phyloP scores from a whole-genome alignment of 2,329 filamentous ascomycete genomes.

The Botrytis medusae region DNA sequence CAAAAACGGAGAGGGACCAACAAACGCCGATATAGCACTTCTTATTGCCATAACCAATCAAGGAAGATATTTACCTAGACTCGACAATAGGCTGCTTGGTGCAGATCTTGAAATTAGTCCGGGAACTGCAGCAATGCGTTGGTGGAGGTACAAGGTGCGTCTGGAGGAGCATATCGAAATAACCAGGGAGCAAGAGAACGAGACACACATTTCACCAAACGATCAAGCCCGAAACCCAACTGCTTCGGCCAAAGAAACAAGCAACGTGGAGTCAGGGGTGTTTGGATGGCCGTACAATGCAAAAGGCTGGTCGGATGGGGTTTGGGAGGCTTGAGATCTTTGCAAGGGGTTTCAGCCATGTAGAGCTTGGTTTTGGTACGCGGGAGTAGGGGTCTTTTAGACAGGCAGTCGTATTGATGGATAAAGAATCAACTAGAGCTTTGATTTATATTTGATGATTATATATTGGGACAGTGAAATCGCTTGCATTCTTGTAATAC shows the following conservation, averaged over 20 bases:
- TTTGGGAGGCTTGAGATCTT: background rate
- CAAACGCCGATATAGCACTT: background rate
- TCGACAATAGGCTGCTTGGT: background rate
- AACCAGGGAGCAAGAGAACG: background rate
- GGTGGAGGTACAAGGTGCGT: background rate
- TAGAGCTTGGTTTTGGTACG: background rate
- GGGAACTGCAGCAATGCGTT: background rate
- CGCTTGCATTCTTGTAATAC: background rate
- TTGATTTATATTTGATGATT: background rate
- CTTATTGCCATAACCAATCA: background rate
- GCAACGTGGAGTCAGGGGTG: background rate
- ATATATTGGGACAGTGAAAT: background rate
- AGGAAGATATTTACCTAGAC: background rate
- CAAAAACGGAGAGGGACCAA: too few species aligned
- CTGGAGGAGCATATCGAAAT: too few species aligned
- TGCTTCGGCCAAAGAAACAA: background rate
- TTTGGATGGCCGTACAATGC: background rate
- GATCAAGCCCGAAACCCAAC: background rate
- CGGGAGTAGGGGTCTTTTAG: background rate
- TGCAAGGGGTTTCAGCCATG: background rate
- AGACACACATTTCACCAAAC: background rate
- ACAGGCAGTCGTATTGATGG: background rate
- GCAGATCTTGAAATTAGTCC: background rate
- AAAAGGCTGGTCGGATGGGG: background rate
- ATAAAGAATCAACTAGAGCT: background rate